phyloP scores from a whole-genome alignment of 2,329 filamentous ascomycete species.

The Alternaria sp. region DNA sequence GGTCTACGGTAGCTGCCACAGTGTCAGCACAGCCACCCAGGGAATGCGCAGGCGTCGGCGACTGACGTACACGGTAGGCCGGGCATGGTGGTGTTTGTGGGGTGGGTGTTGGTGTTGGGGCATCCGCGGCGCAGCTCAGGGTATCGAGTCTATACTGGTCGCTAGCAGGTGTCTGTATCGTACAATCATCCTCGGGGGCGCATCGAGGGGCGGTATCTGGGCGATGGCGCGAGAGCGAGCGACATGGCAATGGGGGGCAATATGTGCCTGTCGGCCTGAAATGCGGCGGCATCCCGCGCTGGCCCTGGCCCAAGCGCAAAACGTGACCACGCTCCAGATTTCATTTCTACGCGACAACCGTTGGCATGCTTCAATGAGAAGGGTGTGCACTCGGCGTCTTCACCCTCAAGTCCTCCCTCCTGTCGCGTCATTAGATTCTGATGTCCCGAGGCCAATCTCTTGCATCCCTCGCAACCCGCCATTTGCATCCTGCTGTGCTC shows the following conservation, averaged over 20 bases:
- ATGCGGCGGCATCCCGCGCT: conserved; percentile 16
- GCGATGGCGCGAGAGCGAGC: conserved; percentile 26
- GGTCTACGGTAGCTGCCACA: conserved; percentile 82
- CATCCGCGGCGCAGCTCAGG: conserved; percentile 42
- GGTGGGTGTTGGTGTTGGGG: conserved; percentile 20
- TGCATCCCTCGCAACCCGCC: conserved; percentile 11
- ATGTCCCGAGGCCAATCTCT: background rate
- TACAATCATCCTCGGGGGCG: conserved; percentile 49
- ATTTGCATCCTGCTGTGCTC: conserved; percentile 18
- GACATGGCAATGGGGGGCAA: conserved; percentile 20
- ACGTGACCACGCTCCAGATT: conserved; percentile 24
- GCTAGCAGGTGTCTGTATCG: conserved; percentile 46
- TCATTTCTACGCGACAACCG: conserved; percentile 13
- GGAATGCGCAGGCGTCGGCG: conserved; percentile 4
- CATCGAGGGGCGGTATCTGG: conserved; percentile 33
- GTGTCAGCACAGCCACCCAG: conserved; percentile 23
- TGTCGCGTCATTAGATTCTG: background rate
- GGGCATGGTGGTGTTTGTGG: conserved; percentile 51
- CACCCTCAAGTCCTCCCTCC: background rate
- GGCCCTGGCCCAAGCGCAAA: conserved; percentile 26
- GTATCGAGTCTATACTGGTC: conserved; percentile 45
- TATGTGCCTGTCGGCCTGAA: conserved; percentile 15
- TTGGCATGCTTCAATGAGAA: conserved; percentile 4
- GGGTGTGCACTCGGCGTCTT: background rate
- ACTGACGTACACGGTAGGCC: conserved; percentile 56